Evolutionary conservation across 2,329 filamentous ascomycete species (phyloP).

Genomic region (Plectosphaerella plurivora): DNA sequence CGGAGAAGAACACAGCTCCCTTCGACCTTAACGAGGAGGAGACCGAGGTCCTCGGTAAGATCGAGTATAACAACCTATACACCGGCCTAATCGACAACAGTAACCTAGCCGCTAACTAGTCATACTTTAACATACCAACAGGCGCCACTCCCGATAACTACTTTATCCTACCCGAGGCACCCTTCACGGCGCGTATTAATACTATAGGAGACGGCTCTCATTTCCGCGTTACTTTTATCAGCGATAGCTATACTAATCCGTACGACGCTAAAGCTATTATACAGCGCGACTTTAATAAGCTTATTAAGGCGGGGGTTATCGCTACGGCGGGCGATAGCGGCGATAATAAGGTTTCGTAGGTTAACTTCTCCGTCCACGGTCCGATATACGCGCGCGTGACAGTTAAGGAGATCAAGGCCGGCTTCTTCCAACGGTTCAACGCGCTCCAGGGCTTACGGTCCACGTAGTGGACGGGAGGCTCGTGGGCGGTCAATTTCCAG

Average conservation of each 20-base stretch:
- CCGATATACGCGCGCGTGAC: slow-evolving; percentile 29
- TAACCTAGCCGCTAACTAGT: slow-evolving; percentile 12
- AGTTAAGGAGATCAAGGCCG: slow-evolving; percentile 24
- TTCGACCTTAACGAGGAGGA: slow-evolving; percentile 14
- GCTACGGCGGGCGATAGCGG: slow-evolving; percentile 8
- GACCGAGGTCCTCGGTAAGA: slow-evolving; percentile 13
- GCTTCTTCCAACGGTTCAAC: slow-evolving; percentile 35
- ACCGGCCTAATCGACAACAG: slow-evolving; percentile 19
- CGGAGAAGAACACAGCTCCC: slow-evolving; percentile 12
- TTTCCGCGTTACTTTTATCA: slow-evolving; percentile 23
- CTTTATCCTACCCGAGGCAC: slow-evolving; percentile 14
- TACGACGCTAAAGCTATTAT: slow-evolving; percentile 16
- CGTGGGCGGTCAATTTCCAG: slow-evolving; percentile 27
- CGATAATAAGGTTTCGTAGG: slow-evolving; percentile 24
- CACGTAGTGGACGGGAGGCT: slow-evolving; percentile 40
- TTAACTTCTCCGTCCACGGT: slow-evolving; percentile 28
- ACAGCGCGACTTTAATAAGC: slow-evolving; percentile 17
- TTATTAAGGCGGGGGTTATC: slow-evolving; percentile 21
- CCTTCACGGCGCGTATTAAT: slow-evolving; percentile 19
- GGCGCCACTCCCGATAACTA: slow-evolving; percentile 15
- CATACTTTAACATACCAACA: slow-evolving; percentile 16
- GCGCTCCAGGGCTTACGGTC: slow-evolving; percentile 35
- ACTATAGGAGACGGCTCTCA: slow-evolving; percentile 20
- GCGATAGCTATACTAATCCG: slow-evolving; percentile 14
- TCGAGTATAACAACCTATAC: slow-evolving; percentile 15